A percentile compares a stretch with the other conserved stretches of the same genome.
Evolutionary conservation across 2,329 filamentous ascomycete species (phyloP).

Genomic region (Tolypocladium ovalisporum): DNA sequence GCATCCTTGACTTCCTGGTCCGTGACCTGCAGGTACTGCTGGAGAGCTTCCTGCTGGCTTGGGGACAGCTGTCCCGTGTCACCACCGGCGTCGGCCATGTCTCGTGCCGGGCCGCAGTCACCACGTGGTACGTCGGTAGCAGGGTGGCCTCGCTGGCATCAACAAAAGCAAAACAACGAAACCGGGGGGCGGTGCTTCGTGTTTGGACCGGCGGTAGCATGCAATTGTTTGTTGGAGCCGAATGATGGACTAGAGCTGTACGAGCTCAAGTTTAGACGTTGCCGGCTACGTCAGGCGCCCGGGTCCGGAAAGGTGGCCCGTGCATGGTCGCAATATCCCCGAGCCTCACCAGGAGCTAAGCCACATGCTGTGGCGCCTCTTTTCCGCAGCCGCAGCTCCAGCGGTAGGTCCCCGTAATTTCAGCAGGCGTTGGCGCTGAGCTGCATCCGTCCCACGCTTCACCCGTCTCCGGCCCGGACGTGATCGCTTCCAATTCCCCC

Average conservation of each 20-base stretch:
- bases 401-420: neutral
- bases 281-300: neutral
- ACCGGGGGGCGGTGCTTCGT: neutral
- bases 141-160: neutral
- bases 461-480: neutral
- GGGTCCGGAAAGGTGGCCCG: neutral
- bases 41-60: slow-evolving; percentile 70
- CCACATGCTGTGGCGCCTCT: neutral
- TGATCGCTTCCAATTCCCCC: neutral
- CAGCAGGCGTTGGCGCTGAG: neutral
- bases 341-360: neutral
- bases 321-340: neutral
- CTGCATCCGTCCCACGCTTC: neutral
- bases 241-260: neutral
- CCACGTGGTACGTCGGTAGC: neutral
- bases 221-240: neutral
- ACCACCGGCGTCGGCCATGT: slow-evolving; percentile 21
- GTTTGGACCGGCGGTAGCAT: neutral
- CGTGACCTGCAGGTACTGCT: slow-evolving; percentile 83
- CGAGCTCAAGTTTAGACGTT: neutral
- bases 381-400: neutral
- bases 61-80: slow-evolving; percentile 62
- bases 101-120: slow-evolving; percentile 1
- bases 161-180: neutral
- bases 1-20: slow-evolving; percentile 70